Evolutionary conservation across 352 stramenopile genomes (phyloP).

Genomic region (Globisporangium alternatum): DNA sequence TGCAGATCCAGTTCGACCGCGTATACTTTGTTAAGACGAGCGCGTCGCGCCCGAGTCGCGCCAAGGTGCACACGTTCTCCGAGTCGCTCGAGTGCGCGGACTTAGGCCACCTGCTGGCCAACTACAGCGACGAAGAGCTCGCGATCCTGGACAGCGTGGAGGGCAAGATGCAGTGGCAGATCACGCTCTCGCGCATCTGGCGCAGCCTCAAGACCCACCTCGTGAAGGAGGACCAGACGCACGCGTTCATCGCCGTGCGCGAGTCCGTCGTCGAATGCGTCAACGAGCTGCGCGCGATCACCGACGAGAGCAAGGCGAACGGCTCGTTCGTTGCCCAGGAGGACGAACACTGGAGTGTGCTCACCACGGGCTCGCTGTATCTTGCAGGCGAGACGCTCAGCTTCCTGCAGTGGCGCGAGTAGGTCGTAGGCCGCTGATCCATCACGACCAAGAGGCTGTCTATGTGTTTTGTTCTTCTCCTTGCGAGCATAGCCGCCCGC

Average conservation of each 20-base stretch:
- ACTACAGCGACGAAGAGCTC: slow-evolving; percentile 48
- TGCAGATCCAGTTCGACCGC: slow-evolving; percentile 60
- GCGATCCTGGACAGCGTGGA: slow-evolving; percentile 37
- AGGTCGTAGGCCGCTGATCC: neutral
- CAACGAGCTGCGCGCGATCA: slow-evolving; percentile 37
- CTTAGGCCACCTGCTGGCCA: slow-evolving; percentile 31
- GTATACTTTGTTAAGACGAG: slow-evolving; percentile 77
- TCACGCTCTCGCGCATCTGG: slow-evolving; percentile 56
- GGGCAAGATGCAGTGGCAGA: slow-evolving; percentile 51
- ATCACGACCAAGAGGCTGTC: neutral
- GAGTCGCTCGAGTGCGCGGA: slow-evolving; percentile 45
- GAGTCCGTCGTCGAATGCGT: slow-evolving; percentile 64
- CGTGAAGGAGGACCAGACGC: slow-evolving; percentile 24
- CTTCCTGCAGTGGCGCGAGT: slow-evolving; percentile 66
- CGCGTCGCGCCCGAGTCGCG: slow-evolving; percentile 57
- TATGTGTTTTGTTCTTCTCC: neutral
- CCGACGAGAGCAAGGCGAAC: slow-evolving; percentile 17
- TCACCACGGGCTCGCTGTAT: slow-evolving; percentile 79
- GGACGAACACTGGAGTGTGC: slow-evolving; percentile 49
- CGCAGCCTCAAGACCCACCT: slow-evolving; percentile 40
- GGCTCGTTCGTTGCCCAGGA: slow-evolving; percentile 13
- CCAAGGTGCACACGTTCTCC: slow-evolving; percentile 67
- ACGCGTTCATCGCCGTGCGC: slow-evolving; percentile 37
- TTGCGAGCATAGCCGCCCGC: neutral
- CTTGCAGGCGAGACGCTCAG: slow-evolving; percentile 62